Evolutionary conservation across 345 rosid genomes (phyloP), one percentile per base, ranked within the genome.

Genomic region (Rhizophora apiculata): DNA sequence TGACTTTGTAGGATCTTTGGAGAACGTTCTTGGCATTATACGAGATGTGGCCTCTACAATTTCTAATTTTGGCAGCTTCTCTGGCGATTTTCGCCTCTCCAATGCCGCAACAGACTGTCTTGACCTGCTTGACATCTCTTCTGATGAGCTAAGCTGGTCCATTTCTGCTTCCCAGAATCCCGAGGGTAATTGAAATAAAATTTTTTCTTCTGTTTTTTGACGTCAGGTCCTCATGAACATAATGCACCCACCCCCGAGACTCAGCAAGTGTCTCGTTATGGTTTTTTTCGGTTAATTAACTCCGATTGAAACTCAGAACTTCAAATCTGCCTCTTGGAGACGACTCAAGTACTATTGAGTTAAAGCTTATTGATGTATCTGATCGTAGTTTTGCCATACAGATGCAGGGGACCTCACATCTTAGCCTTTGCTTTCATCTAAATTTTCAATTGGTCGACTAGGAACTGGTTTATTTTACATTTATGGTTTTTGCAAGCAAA

Each of bases 91-190:
- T 59, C 65, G 69, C 37, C 74, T 75, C 3, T 32, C 69, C 19
- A 82, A 79, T 76, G 88, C 93, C 11, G 56, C 86, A 11, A 53
- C 78, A 32, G 93, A 90, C 59, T 90, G 96, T 30, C 81, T 88
- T 53, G 96, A 90, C 67, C 82, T 90, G 71, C 85, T 90, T 16
- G 91, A 90, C 62, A 78, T 79, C 68, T 87, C 91, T 32, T 60
- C 82, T 20, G 93, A 86, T 62, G 83, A 76, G 68, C 73, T 90
- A 46, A 76, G 80, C 72, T 86, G 88, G 91, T 49, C 85, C 65
- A 62, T 85, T 39, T 81, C 89, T 76, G 89, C 87, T 68, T 78
- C 88, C 58, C 79, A 86, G 67, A 75, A 72, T 64, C 86, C 89
- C 29, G 80, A 72, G 1, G 91, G 91, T 85, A 78, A 62, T 2